phyloP scores from a whole-genome alignment of 441 rosid genomes.

The Croton setiger region DNA sequence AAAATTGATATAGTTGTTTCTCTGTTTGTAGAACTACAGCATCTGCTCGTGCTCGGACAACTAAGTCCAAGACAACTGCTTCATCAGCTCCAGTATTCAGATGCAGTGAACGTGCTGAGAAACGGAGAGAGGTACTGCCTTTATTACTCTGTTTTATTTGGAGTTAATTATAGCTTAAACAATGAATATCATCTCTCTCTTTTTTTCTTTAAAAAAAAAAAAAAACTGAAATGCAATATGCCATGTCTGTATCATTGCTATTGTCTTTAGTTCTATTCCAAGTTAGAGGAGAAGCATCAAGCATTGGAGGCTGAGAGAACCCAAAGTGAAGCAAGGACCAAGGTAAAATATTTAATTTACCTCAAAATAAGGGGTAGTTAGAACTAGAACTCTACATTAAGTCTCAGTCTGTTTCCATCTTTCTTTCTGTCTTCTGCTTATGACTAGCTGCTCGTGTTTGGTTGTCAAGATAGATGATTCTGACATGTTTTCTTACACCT shows the following conservation, averaged over 20 bases:
- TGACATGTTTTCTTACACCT: constrained; percentile 11
- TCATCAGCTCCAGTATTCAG: constrained; percentile 66
- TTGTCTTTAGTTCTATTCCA: constrained; percentile 60
- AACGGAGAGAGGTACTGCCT: constrained; percentile 70
- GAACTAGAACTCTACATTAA: neutral
- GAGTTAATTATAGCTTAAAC: neutral
- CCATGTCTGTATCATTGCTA: constrained; percentile 22
- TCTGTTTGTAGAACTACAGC: constrained; percentile 46
- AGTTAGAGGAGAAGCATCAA: constrained; percentile 85
- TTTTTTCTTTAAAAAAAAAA: neutral
- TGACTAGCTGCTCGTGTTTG: neutral
- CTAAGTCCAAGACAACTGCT: constrained; percentile 43
- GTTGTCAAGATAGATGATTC: constrained; percentile 16
- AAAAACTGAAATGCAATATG: constrained; percentile 9
- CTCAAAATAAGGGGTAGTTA: neutral
- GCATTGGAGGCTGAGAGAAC: constrained; percentile 87
- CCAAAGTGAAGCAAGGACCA: constrained; percentile 75
- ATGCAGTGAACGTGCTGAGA: constrained; percentile 82
- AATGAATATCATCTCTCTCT: neutral
- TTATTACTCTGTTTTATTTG: constrained; percentile 8
- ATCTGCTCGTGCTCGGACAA: constrained; percentile 31
- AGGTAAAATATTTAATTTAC: constrained; percentile 36
- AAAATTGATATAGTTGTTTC: constrained; percentile 26
- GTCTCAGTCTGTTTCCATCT: constrained; percentile 8
- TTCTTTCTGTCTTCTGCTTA: constrained; percentile 4